Percentiles rank a stretch among this genome's conserved stretches.
Evolutionary conservation across 2,329 filamentous ascomycete species (phyloP).

Genomic region (Colletotrichum chlorophyti): DNA sequence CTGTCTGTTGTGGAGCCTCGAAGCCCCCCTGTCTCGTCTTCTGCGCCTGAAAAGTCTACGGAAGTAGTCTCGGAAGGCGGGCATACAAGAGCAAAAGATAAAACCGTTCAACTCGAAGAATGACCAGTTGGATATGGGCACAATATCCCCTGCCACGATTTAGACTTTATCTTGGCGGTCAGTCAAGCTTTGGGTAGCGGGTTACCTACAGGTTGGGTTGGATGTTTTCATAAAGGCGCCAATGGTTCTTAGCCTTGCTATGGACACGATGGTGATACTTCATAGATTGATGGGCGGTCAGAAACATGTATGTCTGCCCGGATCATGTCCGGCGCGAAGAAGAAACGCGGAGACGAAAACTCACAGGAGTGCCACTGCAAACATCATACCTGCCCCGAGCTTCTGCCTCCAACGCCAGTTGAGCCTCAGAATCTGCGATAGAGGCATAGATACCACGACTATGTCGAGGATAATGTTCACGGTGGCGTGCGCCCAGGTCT

Average conservation of each 20-base stretch:
- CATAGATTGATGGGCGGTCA: not conserved
- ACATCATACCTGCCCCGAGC: conserved; percentile 51
- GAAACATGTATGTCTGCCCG: not conserved
- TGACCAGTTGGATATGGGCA: conserved; percentile 21
- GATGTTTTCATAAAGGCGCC: conserved; percentile 22
- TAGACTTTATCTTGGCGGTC: not conserved
- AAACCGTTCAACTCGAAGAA: conserved; percentile 20
- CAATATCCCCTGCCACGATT: conserved; percentile 1
- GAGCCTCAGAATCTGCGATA: conserved; percentile 46
- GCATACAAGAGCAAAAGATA: conserved; percentile 25
- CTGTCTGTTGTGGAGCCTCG: not conserved
- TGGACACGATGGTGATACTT: conserved; percentile 7
- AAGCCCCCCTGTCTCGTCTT: not conserved
- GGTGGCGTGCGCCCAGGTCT: conserved; percentile 53
- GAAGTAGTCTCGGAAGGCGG: conserved; percentile 16
- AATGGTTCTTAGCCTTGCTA: not conserved
- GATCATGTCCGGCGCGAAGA: too few species aligned
- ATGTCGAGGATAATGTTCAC: conserved; percentile 56
- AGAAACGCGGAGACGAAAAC: not conserved
- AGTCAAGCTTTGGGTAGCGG: not conserved
- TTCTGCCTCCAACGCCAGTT: conserved; percentile 51
- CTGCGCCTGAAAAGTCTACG: conserved; percentile 6
- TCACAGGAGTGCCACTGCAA: conserved; percentile 32
- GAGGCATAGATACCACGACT: conserved; percentile 53
- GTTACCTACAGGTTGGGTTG: conserved; percentile 11